A percentile compares a stretch with the other conserved stretches of the same genome.
Conservation (phyloP, 139 green algal species). For the Picocystis salinarum region DNA sequence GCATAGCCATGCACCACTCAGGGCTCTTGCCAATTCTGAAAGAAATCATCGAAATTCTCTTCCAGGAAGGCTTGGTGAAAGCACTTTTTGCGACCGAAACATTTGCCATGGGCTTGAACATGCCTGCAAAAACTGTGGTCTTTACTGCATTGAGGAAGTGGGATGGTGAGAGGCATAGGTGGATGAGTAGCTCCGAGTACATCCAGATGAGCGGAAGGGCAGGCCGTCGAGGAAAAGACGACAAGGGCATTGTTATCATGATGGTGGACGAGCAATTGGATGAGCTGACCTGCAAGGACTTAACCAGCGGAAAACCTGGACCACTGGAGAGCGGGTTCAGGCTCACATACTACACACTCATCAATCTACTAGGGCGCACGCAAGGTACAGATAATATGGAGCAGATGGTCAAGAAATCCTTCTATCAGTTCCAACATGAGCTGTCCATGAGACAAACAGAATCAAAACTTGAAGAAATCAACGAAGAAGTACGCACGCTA, state of each 20-base stretch:
- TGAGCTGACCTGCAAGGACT: constrained; percentile 8
- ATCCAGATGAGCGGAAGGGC: constrained; percentile 84
- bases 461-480: constrained; percentile 5
- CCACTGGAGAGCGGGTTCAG: constrained; percentile 53
- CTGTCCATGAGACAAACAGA: not conserved
- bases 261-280: constrained; percentile 55
- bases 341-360: constrained; percentile 78
- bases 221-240: constrained; percentile 76
- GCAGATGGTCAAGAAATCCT: constrained; percentile 71
- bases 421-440: constrained; percentile 77
- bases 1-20: constrained; percentile 83
- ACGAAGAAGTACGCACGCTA: constrained; percentile 11
- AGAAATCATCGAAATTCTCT: constrained; percentile 91
- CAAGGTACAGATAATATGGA: constrained; percentile 60
- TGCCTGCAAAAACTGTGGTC: constrained; percentile 82
- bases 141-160: constrained; percentile 81
- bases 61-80: constrained; percentile 61
- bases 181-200: not conserved
- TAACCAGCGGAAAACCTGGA: constrained; percentile 1
- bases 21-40: constrained; percentile 91
- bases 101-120: constrained; percentile 98
- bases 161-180: constrained; percentile 47
- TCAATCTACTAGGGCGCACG: constrained; percentile 67
- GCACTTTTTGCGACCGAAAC: constrained; percentile 79
- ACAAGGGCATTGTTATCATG: constrained; percentile 68